Percentiles rank a stretch among this genome's conserved stretches.
Evolutionary conservation across 75 land plant species (phyloP).

Genomic region (Azolla pinnata): DNA sequence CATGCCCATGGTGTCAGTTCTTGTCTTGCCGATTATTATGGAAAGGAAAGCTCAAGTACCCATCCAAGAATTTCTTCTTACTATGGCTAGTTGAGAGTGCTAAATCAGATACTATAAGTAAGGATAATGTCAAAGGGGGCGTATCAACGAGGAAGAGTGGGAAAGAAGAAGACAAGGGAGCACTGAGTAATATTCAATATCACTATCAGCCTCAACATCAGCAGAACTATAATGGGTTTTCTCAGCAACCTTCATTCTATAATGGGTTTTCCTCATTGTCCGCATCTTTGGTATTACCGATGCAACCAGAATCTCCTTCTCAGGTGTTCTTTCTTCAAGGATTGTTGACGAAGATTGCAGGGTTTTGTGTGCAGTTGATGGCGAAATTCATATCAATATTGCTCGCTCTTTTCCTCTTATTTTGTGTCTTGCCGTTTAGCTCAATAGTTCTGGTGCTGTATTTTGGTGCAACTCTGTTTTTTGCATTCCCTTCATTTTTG

Average conservation of each 20-base stretch:
- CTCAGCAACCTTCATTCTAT: no score
- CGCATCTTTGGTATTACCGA: no score
- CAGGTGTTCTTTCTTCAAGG: constrained; percentile 10
- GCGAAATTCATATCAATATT: constrained; percentile 59
- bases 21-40: constrained; percentile 72
- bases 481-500: constrained; percentile 76
- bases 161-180: no score
- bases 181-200: no score
- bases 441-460: constrained; percentile 48
- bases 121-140: no score
- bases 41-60: constrained; percentile 73
- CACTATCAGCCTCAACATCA: not conserved
- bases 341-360: constrained; percentile 28
- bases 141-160: no score
- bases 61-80: constrained; percentile 88
- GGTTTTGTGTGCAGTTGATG: constrained; percentile 38
- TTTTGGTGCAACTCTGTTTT: constrained; percentile 50
- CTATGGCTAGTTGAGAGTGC: constrained; percentile 89
- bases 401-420: constrained; percentile 45
- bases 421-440: constrained; percentile 64
- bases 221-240: not conserved
- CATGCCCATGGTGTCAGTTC: constrained; percentile 95
- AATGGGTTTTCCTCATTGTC: no score
- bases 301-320: not conserved
- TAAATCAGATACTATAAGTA: no score